phyloP scores from a whole-genome alignment of 306 rosid genomes.

The Dryas alaskensis region DNA sequence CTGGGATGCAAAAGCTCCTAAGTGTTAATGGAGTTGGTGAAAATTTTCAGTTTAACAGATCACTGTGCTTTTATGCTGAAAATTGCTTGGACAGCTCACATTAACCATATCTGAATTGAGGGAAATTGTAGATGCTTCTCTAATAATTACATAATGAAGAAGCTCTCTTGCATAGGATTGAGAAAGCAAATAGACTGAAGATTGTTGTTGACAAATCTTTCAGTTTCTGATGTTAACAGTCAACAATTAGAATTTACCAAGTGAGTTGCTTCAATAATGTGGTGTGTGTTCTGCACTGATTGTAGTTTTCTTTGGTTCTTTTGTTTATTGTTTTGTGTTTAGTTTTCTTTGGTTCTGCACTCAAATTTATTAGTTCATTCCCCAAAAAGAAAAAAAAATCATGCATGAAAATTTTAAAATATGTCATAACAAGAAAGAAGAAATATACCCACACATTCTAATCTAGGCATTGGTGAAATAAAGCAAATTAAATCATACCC shows the following conservation, averaged over 20 bases:
- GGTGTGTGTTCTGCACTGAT: too few species aligned
- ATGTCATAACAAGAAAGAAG: not conserved
- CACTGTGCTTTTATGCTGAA: not conserved
- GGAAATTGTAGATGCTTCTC: not conserved
- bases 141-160: not conserved
- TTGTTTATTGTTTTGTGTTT: too few species aligned
- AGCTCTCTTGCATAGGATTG: not conserved
- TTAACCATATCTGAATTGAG: not conserved
- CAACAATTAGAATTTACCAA: not conserved
- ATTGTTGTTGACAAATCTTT: not conserved
- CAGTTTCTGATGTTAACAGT: not conserved
- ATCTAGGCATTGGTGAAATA: not conserved
- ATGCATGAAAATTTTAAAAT: too few species aligned
- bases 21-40: not conserved
- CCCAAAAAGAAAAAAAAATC: too few species aligned
- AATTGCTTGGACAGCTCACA: not conserved
- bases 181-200: not conserved
- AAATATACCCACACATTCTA: not conserved
- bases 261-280: not conserved
- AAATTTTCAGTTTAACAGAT: not conserved
- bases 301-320: too few species aligned
- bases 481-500: slow-evolving; percentile 44
- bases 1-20: not conserved
- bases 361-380: too few species aligned
- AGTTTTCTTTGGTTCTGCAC: too few species aligned